These are phyloP conservation scores for Heliophila coronopifolia DNA, from an alignment of 441 rosid species.

Conservation along the genomic window DNA sequence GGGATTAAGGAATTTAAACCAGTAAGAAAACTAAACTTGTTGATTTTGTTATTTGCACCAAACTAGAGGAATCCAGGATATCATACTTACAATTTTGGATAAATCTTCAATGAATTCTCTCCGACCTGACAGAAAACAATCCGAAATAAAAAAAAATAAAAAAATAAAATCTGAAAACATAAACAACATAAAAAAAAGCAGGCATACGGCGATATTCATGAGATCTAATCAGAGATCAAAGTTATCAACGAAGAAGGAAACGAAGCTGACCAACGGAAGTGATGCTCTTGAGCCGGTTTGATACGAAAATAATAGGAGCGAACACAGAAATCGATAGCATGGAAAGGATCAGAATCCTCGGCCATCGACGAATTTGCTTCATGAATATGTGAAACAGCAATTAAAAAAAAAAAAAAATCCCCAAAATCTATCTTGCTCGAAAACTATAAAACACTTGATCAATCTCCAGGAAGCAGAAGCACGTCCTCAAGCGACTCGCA, in stretches of 20 bases:
- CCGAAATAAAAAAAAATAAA: slow-evolving; percentile 18
- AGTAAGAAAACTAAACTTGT: neutral
- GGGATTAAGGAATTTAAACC: neutral
- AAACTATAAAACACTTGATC: slow-evolving; percentile 23
- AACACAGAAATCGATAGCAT: slow-evolving; percentile 59
- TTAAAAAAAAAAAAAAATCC: neutral
- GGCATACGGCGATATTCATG: slow-evolving; percentile 1
- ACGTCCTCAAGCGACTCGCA: slow-evolving; percentile 15
- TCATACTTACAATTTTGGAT: slow-evolving; percentile 45
- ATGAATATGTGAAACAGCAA: slow-evolving; percentile 34
- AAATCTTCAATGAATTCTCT: slow-evolving; percentile 59
- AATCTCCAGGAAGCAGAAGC: slow-evolving; percentile 36
- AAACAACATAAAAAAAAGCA: neutral
- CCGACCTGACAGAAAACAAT: slow-evolving; percentile 40
- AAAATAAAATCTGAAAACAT: slow-evolving; percentile 13
- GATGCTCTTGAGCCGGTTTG: slow-evolving; percentile 43
- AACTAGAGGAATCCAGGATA: slow-evolving; percentile 2
- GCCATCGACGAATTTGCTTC: slow-evolving; percentile 63
- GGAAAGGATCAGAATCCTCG: slow-evolving; percentile 78
- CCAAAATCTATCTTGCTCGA: neutral
- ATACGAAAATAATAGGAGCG: slow-evolving; percentile 65
- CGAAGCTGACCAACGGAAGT: slow-evolving; percentile 45
- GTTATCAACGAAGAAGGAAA: slow-evolving; percentile 2
- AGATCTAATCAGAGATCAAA: slow-evolving; percentile 6
- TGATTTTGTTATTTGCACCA: neutral